Evolutionary conservation across 2,329 filamentous ascomycete species (phyloP), one percentile per base, ranked within the genome.

Genomic region (Trichoderma pleuroti): DNA sequence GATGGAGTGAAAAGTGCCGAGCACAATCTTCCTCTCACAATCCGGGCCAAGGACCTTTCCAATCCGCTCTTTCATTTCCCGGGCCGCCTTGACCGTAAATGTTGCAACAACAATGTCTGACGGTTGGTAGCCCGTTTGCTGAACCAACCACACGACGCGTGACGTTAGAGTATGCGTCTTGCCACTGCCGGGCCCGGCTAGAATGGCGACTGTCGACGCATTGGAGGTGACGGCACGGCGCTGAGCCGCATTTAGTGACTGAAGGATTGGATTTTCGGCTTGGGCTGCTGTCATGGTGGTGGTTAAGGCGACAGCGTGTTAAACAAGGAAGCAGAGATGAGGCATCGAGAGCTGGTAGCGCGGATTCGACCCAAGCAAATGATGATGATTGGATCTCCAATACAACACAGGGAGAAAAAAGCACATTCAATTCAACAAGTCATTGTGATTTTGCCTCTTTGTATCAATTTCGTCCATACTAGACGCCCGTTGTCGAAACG

Each of bases 91-190:
- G 79, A 97, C 94, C 2, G 96, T 99, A 78, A 99, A 99, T 0
- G 95, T 98, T 72, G 95, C 96, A 72, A 98, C 95, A 72, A 99
- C 90, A 76, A 98, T 90, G 82, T 98, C 93, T 82, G 92, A 90
- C 76, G 95, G 95, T 70, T 89, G 87, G 75, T 93, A 88, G 54
- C 90, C 88, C 75, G 88, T 83, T 76, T 92, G 85, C 64, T 91
- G 88, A 68, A 98, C 87, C 34, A 98, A 88, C 86, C 95, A 97
- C 75, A 94, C 94, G 71, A 98, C 93, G 73, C 96, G 92, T 57
- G 94, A 93, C 0, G 94, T 97, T 68, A 99, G 86, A 0, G 96
- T 98, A 80, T 98, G 97, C 16, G 95, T 99, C 82, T 99, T 98
- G 24, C 96, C 95, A 72, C 88, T 91, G 21, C 90, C 90, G 4